Evolutionary conservation across 2,329 filamentous ascomycete species (phyloP), one percentile per base, ranked within the genome.

Genomic region (Hymenoscyphus fraxineus): DNA sequence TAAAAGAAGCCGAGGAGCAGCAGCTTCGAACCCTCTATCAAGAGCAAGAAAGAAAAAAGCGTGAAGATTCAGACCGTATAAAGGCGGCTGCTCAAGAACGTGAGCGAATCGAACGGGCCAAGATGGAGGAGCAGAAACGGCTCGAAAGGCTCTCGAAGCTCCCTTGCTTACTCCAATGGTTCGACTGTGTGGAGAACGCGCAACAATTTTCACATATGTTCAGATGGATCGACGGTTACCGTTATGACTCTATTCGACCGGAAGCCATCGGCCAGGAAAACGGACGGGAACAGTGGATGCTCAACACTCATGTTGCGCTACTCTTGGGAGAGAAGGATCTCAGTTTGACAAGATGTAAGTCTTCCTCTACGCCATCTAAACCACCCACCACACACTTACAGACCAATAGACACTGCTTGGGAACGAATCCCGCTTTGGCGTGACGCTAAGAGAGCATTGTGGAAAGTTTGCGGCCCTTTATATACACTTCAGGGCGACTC

Each of bases 321-420:
- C 80, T 89, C 9, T 77, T 89, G 1, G 87, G 87, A 15, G 85
- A 88, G 71, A 88, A 87, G 71, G 87, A 89, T 69, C 76, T 88
- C 22, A 77, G 79, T 15, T 79, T 89, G 2, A 83, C 84, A 15
- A 79, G 81, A 78, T 88, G 85, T 87, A 77, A 77, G 84, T 78
- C 58, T 32, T 22, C 58, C 31, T n/a, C 39, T 51, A n/a, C 55
- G 22, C 39, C 41, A 61, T 31, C 12, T 3, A 57, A 44, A n/a
- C 35, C 35, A 35, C 6, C 39, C 15, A n/a, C 9, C 10, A 47
- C 58, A 51, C 59, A 61, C 64, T 72, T 63, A 70, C 38, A 15
- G 58, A 15, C 60, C 41, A 67, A 0, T 64, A 87, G 85, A 87
- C 71, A 81, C 85, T 19, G 80, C 80, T 1, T 89, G 86, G 87